These are phyloP conservation scores for Fusarium robinianum DNA, from an alignment of 2,329 filamentous ascomycete genomes.

Conservation along the genomic window DNA sequence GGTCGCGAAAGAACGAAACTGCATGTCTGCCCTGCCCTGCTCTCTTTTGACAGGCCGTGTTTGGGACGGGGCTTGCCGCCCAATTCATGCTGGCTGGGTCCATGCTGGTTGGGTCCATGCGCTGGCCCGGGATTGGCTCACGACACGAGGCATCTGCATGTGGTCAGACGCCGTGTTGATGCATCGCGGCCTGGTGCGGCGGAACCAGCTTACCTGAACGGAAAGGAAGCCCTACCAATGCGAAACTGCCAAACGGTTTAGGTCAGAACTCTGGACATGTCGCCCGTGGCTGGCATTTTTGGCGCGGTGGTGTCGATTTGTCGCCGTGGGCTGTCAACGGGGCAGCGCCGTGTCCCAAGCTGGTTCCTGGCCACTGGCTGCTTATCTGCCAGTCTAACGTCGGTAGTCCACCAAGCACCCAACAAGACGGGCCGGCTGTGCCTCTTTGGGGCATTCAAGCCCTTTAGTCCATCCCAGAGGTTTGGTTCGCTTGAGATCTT, in stretches of 20 bases:
- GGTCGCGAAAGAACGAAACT: too few species aligned
- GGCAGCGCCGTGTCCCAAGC: too few species aligned
- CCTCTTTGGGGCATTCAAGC: constrained; percentile 39
- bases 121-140: constrained; percentile 22
- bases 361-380: too few species aligned
- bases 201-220: too few species aligned
- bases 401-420: constrained; percentile 30
- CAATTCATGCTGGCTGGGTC: constrained; percentile 30
- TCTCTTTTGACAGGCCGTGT: constrained; percentile 20
- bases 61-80: constrained; percentile 22
- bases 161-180: constrained; percentile 34
- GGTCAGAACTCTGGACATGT: too few species aligned
- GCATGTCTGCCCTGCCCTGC: constrained; percentile 9
- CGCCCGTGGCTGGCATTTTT: constrained; percentile 16
- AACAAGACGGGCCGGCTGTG: constrained; percentile 39
- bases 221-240: constrained; percentile 14
- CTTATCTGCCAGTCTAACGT: constrained; percentile 30
- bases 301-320: constrained; percentile 11
- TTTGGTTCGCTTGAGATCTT: constrained; percentile 48
- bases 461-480: constrained; percentile 48
- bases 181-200: constrained; percentile 24
- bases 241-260: constrained; percentile 5
- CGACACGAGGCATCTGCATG: constrained; percentile 25
- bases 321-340: constrained; percentile 21
- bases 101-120: constrained; percentile 27